A percentile compares a stretch with the other conserved stretches of the same genome.
phyloP scores from a whole-genome alignment of 2,329 filamentous ascomycete species.

The Cordyceps sp. region DNA sequence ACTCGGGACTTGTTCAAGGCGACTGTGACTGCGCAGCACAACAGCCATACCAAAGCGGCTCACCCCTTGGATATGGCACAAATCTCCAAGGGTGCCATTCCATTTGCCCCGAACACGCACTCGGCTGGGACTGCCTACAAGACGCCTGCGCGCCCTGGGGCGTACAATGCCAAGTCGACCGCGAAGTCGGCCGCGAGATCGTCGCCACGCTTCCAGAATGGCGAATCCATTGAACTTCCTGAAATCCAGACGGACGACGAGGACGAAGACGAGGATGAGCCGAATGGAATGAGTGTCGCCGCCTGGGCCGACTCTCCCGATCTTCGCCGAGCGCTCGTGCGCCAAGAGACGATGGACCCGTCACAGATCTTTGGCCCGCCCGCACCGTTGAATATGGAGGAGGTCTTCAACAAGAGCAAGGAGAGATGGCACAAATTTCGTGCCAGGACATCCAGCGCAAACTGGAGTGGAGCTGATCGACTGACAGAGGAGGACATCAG shows the following conservation, averaged over 20 bases:
- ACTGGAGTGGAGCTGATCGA: slow-evolving; percentile 71
- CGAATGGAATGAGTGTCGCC: slow-evolving; percentile 39
- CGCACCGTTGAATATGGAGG: slow-evolving; percentile 80
- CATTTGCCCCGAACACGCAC: slow-evolving; percentile 60
- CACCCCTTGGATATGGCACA: slow-evolving; percentile 76
- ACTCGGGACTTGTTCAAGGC: slow-evolving; percentile 47
- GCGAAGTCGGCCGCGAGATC: slow-evolving; percentile 47
- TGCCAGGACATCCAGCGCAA: slow-evolving; percentile 80
- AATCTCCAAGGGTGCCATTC: slow-evolving; percentile 74
- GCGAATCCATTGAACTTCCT: slow-evolving; percentile 79
- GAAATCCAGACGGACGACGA: slow-evolving; percentile 94
- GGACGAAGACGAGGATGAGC: slow-evolving; percentile 57
- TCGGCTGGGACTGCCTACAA: slow-evolving; percentile 42
- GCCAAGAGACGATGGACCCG: slow-evolving; percentile 76
- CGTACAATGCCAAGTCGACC: slow-evolving; percentile 30
- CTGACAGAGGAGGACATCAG: slow-evolving; percentile 79
- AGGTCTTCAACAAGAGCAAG: slow-evolving; percentile 84
- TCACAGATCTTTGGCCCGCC: slow-evolving; percentile 79
- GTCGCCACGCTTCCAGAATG: slow-evolving; percentile 75
- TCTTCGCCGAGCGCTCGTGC: slow-evolving; percentile 55
- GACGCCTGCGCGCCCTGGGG: slow-evolving; percentile 45
- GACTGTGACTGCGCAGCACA: slow-evolving; percentile 50
- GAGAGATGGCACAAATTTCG: slow-evolving; percentile 78
- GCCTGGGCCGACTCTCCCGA: slow-evolving; percentile 83
- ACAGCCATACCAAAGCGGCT: slow-evolving; percentile 41